A percentile compares a stretch with the other conserved stretches of the same genome.
phyloP scores from a whole-genome alignment of 2,329 filamentous ascomycete genomes.

The Chrysoporthe cubensis region DNA sequence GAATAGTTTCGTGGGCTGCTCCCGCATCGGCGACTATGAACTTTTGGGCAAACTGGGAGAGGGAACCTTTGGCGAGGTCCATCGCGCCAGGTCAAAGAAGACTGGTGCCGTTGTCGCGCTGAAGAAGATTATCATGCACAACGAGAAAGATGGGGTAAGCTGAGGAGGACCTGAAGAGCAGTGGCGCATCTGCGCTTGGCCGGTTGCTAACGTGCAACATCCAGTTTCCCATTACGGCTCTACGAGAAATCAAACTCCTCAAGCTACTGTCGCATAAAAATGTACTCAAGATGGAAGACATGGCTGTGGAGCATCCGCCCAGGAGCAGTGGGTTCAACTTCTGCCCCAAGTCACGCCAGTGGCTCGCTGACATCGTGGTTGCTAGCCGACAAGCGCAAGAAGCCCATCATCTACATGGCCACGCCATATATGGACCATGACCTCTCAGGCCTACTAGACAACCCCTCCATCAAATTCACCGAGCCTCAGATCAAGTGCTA shows the following conservation, averaged over 20 bases:
- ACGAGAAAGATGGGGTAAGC: conserved; percentile 92
- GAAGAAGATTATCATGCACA: conserved; percentile 99
- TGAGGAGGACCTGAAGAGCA: conserved; percentile 14
- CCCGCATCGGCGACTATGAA: conserved; percentile 79
- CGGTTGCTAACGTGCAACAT: conserved; percentile 22
- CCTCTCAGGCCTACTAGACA: conserved; percentile 94
- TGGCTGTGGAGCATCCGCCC: conserved; percentile 83
- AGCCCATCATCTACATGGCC: conserved; percentile 96
- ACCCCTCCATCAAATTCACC: conserved; percentile 84
- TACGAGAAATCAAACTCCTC: conserved; percentile 95
- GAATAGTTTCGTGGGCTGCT: conserved; percentile 80
- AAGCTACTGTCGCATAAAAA: conserved; percentile 95
- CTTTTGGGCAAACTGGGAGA: conserved; percentile 85
- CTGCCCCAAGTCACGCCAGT: conserved; percentile 16
- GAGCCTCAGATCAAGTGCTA: conserved; percentile 97
- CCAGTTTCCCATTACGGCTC: conserved; percentile 93
- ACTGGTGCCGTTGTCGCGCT: conserved; percentile 79
- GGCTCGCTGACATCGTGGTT: conserved; percentile 30
- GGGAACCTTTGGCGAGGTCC: conserved; percentile 95
- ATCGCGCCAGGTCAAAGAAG: conserved; percentile 80
- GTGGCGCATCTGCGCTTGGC: neutral
- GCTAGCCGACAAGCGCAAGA: conserved; percentile 74
- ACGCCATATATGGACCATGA: conserved; percentile 99
- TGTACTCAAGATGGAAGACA: conserved; percentile 85
- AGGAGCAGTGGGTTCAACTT: conserved; percentile 55